phyloP scores from a whole-genome alignment of 1,284 basidiomycete genomes.

The Cutaneotrichosporon cavernicola region DNA sequence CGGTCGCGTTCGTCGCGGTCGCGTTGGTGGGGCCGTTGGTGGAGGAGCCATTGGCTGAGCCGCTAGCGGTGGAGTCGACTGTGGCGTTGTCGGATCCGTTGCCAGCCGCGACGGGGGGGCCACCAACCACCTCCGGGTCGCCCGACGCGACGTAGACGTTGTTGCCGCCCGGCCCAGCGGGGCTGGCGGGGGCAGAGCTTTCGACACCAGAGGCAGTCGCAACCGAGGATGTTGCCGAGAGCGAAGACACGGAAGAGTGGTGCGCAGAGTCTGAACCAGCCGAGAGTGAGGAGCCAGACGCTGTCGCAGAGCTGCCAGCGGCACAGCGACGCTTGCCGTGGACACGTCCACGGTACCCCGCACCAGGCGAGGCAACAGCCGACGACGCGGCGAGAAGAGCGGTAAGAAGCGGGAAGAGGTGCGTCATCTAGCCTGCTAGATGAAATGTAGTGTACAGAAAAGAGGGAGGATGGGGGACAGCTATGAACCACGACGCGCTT shows the following conservation, averaged over 20 bases:
- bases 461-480: neutral
- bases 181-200: neutral
- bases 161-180: neutral
- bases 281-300: neutral
- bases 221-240: too few species aligned
- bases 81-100: neutral
- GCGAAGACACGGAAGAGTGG: too few species aligned
- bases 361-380: slow-evolving; percentile 7
- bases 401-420: slow-evolving; percentile 1
- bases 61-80: neutral
- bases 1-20: neutral
- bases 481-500: neutral
- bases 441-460: neutral
- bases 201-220: neutral
- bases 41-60: neutral
- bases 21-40: neutral
- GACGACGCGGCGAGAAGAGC: slow-evolving; percentile 9
- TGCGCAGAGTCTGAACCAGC: too few species aligned
- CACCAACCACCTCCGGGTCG: neutral
- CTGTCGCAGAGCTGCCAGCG: neutral
- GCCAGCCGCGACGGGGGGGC: neutral
- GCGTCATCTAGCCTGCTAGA: slow-evolving; percentile 9
- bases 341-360: slow-evolving; percentile 5
- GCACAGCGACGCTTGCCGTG: neutral
- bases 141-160: neutral